Evolutionary conservation across 345 rosid genomes (phyloP).

Genomic region (Aquilaria sinensis): DNA sequence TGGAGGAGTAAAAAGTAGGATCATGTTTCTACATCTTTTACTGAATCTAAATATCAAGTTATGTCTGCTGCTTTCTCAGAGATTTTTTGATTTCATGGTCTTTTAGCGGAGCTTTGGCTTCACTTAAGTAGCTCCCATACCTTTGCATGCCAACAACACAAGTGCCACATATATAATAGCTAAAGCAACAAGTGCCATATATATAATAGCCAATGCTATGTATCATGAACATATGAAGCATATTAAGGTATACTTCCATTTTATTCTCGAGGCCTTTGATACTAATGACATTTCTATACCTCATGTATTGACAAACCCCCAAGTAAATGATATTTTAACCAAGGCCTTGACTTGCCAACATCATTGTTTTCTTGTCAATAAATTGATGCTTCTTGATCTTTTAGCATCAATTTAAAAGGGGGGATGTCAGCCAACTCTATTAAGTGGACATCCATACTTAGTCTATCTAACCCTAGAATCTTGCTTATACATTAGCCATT

Average conservation of each 20-base stretch:
- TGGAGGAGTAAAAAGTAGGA: background rate
- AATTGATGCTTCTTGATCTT: too few species aligned
- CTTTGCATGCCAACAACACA: background rate
- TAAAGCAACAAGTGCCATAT: too few species aligned
- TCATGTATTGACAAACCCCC: background rate
- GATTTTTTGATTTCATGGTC: too few species aligned
- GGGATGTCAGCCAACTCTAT: too few species aligned
- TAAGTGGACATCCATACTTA: too few species aligned
- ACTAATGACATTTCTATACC: background rate
- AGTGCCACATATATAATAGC: background rate
- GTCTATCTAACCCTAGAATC: too few species aligned
- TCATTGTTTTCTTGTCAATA: background rate
- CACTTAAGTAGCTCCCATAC: background rate
- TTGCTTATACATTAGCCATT: too few species aligned
- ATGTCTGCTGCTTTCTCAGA: too few species aligned
- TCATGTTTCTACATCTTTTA: background rate
- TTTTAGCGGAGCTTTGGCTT: background rate
- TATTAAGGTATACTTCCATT: background rate
- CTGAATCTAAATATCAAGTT: background rate
- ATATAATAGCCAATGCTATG: too few species aligned
- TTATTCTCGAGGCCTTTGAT: background rate
- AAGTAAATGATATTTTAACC: background rate
- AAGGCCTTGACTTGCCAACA: background rate
- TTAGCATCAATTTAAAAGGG: too few species aligned
- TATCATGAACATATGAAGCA: background rate